Evolutionary conservation across 257 asterid species (phyloP).

Genomic region (Striga asiatica): DNA sequence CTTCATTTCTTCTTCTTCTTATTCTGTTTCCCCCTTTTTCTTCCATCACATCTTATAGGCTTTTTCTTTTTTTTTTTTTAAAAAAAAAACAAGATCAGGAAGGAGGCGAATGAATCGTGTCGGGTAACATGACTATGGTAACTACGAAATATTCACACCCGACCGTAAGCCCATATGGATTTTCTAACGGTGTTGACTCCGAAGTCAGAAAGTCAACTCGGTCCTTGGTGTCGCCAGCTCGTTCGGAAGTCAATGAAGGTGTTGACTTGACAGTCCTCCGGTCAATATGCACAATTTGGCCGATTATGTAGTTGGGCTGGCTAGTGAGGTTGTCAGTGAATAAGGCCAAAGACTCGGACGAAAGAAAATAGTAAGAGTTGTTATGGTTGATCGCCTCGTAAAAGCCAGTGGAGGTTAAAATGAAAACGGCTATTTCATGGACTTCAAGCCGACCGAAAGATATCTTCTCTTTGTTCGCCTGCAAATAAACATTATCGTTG

Average conservation of each 20-base stretch:
- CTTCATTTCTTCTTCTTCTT: too few relatives aligned
- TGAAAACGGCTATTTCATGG: slow-evolving; percentile 83
- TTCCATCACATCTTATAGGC: slow-evolving; percentile 80
- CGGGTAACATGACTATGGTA: slow-evolving; percentile 90
- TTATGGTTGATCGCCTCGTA: slow-evolving; percentile 81
- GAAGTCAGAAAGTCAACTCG: slow-evolving; percentile 28
- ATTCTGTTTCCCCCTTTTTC: too few relatives aligned
- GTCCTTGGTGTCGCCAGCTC: slow-evolving; percentile 27
- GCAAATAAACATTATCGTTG: not conserved
- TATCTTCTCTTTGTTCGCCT: slow-evolving; percentile 94
- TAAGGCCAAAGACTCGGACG: slow-evolving; percentile 83
- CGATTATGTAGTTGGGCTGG: slow-evolving; percentile 63
- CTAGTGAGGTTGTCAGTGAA: slow-evolving; percentile 63
- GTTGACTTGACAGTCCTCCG: slow-evolving; percentile 43
- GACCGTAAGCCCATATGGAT: slow-evolving; percentile 46
- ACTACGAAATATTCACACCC: slow-evolving; percentile 89
- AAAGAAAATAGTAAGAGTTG: slow-evolving; percentile 67
- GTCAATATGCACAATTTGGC: slow-evolving; percentile 91
- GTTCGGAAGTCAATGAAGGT: slow-evolving; percentile 26
- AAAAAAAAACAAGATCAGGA: slow-evolving; percentile 83
- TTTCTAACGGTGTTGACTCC: slow-evolving; percentile 28
- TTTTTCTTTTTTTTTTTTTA: too few relatives aligned
- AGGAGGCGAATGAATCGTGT: slow-evolving; percentile 62
- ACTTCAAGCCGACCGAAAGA: slow-evolving; percentile 73
- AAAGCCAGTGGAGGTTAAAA: slow-evolving; percentile 62